These are phyloP conservation scores for Auricularia auricula-judae DNA, from an alignment of 768 basidiomycete genomes.

Conservation along the genomic window DNA sequence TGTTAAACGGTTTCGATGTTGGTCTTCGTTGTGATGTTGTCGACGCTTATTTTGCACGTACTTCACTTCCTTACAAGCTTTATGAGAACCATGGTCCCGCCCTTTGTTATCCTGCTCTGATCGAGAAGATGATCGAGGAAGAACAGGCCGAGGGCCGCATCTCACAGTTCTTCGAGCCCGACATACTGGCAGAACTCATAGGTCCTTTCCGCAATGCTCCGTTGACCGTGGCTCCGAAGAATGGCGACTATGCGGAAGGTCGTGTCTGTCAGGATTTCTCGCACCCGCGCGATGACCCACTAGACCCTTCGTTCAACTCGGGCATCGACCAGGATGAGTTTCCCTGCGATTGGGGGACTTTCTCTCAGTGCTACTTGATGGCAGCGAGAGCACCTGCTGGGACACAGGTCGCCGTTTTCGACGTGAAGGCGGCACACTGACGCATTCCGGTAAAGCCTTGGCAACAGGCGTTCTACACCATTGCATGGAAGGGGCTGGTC, in stretches of 20 bases:
- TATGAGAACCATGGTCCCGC: conserved; percentile 1
- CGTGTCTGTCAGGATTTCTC: conserved; percentile 23
- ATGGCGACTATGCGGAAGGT: neutral
- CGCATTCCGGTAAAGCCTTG: conserved; percentile 22
- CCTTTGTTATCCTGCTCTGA: neutral
- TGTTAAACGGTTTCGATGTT: neutral
- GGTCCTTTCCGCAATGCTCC: conserved; percentile 21
- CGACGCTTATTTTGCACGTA: neutral
- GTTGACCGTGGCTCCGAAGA: conserved; percentile 17
- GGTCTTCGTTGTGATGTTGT: neutral
- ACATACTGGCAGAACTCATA: conserved; percentile 16
- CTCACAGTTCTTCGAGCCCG: conserved; percentile 3
- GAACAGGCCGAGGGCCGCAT: neutral
- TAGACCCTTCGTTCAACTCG: conserved; percentile 20
- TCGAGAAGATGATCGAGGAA: neutral
- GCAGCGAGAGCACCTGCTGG: conserved; percentile 22
- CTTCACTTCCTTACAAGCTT: neutral
- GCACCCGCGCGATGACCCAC: conserved; percentile 15
- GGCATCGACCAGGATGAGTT: conserved; percentile 21
- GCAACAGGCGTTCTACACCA: conserved; percentile 15
- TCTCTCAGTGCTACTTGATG: conserved; percentile 15
- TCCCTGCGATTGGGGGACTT: conserved; percentile 28
- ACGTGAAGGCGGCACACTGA: conserved; percentile 17
- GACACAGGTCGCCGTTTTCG: conserved; percentile 25
- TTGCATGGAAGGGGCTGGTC: conserved; percentile 14